Conservation (phyloP, 495 filamentous ascomycete species). For the Hypoxylon subgilvum region DNA sequence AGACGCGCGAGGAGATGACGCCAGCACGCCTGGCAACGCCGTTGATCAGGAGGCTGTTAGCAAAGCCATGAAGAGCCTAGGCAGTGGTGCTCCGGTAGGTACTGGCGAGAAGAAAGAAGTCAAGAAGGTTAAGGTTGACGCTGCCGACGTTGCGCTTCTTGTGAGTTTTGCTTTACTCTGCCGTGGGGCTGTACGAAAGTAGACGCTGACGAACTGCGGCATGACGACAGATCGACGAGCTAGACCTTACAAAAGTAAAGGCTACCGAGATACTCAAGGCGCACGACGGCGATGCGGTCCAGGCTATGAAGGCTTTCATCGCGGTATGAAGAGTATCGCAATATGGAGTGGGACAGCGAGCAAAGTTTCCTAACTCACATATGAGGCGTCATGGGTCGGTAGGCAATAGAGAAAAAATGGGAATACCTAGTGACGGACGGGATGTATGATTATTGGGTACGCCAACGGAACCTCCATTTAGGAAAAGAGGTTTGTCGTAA, state of each 20-base stretch:
- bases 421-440: constrained; percentile 13
- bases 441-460: too few species aligned
- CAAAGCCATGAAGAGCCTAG: constrained; percentile 79
- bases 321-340: constrained; percentile 1
- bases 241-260: constrained; percentile 78
- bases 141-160: constrained; percentile 51
- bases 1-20: constrained; percentile 66
- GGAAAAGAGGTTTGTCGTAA: too few species aligned
- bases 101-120: constrained; percentile 45
- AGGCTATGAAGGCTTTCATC: constrained; percentile 68
- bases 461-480: too few species aligned
- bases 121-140: constrained; percentile 60
- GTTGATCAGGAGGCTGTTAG: constrained; percentile 83
- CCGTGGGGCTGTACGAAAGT: neutral
- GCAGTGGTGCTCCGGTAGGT: constrained; percentile 45
- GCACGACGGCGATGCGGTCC: constrained; percentile 77
- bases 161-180: constrained; percentile 29
- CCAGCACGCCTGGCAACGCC: constrained; percentile 52
- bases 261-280: constrained; percentile 81
- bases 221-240: constrained; percentile 68
- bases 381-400: constrained; percentile 28
- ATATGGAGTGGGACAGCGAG: neutral
- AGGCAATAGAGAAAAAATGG: constrained; percentile 21
- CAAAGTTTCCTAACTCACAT: constrained; percentile 2
- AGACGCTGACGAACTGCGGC: constrained; percentile 7